Percentiles rank a stretch among this genome's conserved stretches.
phyloP scores from a whole-genome alignment of 2,329 filamentous ascomycete species.

The Beauveria varroae region DNA sequence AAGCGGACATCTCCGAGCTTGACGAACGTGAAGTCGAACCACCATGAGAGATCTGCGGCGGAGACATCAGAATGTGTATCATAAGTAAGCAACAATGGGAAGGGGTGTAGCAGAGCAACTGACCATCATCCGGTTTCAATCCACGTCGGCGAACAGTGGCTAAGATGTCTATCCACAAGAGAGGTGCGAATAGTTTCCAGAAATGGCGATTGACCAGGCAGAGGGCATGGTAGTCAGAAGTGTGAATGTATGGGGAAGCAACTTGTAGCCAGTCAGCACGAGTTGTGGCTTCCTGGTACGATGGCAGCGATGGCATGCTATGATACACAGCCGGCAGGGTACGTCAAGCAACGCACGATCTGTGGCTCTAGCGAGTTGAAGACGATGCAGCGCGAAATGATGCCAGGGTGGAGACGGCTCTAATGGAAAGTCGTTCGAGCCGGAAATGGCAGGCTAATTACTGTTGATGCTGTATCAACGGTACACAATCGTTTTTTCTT shows the following conservation, averaged over 20 bases:
- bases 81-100: not conserved
- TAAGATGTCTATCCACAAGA: slow-evolving; percentile 45
- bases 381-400: not conserved
- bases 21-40: slow-evolving; percentile 36
- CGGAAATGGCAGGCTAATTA: not conserved
- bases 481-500: not conserved
- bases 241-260: slow-evolving; percentile 36
- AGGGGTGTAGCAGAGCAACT: slow-evolving; percentile 15
- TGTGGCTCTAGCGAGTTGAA: not conserved
- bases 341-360: not conserved
- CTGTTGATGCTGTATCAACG: not conserved
- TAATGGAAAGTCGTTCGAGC: not conserved
- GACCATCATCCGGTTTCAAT: slow-evolving; percentile 38
- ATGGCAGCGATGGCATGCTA: slow-evolving; percentile 34
- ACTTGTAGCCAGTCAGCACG: slow-evolving; percentile 42
- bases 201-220: slow-evolving; percentile 43
- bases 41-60: slow-evolving; percentile 40
- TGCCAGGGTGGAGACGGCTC: not conserved
- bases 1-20: slow-evolving; percentile 28
- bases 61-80: not conserved
- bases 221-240: slow-evolving; percentile 35
- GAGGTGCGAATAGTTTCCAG: slow-evolving; percentile 41
- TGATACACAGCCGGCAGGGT: not conserved
- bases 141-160: slow-evolving; percentile 29
- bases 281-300: slow-evolving; percentile 44